Base-by-base conservation (phyloP, 2,329 filamentous ascomycete genomes). In the Capronia epimyces region DNA sequence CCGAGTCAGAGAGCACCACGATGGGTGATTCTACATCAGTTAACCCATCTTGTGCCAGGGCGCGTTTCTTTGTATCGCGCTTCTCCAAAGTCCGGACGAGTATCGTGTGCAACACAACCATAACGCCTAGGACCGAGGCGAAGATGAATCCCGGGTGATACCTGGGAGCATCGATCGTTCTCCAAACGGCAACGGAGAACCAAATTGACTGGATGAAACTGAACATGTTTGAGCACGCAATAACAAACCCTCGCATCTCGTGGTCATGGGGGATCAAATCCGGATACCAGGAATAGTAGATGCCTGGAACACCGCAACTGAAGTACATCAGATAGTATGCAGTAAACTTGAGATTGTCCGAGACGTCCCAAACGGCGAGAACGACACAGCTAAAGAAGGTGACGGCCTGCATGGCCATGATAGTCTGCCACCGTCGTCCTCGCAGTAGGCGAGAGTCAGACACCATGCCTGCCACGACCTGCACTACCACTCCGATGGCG, bases 401-500 rank as follows among this genome's bases (percentile, higher is more conserved):
- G 2, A 67, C 62, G 0, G 68, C 54, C 0, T 69, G 67, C 3
- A 71, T 67, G 3, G 69, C 27, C 9, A 57, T 44, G 9, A 53
- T 25, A 2, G 43, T 20, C 22, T 47, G 47, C 50, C 51, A 54
- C 3, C 54, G 46, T 24, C 29, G 27, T 18, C 53, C 53, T 10
- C 49, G 44, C 13, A 56, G 43, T 15, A 56, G 34, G 10, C 49
- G 49, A 25, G 54, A 53, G 27, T 57, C 54, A 9, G 54, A 50
- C 2, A 57, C 20, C 24, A 50, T 50, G 7, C 54, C 58, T 13
- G 56, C 55, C 8, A 56, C 5, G 8, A 56, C 16, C 40, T 57
- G 55, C 4, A 54, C 45, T 37, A 72, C 56, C 46, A 73, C 69
- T 56, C 72, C 72, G 57, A 73, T 63, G 8, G 71, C 72, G 27